Conservation (phyloP, 2,329 filamentous ascomycete genomes). For the Anisogramma anomala region DNA sequence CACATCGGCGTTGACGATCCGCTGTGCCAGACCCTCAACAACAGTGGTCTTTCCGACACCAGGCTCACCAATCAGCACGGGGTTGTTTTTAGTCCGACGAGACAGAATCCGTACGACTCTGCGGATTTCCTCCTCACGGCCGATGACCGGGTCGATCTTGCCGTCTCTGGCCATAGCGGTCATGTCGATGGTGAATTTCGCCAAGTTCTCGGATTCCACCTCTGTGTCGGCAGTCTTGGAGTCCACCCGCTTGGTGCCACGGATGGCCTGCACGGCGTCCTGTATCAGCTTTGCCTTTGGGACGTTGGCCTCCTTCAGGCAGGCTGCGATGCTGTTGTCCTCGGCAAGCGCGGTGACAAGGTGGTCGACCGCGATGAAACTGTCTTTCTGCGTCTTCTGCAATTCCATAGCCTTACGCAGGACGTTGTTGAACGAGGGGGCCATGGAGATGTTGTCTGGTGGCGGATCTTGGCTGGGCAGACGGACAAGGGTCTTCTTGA, state of each 20-base stretch:
- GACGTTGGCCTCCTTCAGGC: slow-evolving; percentile 76
- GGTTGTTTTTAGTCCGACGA: slow-evolving; percentile 95
- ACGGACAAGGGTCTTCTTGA: slow-evolving; percentile 87
- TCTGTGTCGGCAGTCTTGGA: slow-evolving; percentile 93
- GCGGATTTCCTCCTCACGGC: slow-evolving; percentile 89
- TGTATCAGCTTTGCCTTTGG: slow-evolving; percentile 86
- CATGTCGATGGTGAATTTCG: slow-evolving; percentile 99
- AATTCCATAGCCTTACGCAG: slow-evolving; percentile 77
- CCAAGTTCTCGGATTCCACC: slow-evolving; percentile 84
- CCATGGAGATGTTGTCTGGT: slow-evolving; percentile 74
- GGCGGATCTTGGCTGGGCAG: slow-evolving; percentile 91
- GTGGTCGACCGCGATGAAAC: slow-evolving; percentile 88
- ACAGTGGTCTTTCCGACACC: slow-evolving; percentile 98
- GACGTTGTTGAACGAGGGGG: slow-evolving; percentile 70
- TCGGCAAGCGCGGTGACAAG: slow-evolving; percentile 78
- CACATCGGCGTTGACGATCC: slow-evolving; percentile 93
- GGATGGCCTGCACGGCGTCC: slow-evolving; percentile 79
- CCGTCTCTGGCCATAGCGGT: slow-evolving; percentile 91
- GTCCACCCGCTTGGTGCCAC: slow-evolving; percentile 86
- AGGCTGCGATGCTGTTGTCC: slow-evolving; percentile 60
- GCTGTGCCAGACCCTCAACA: slow-evolving; percentile 86
- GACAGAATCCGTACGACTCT: slow-evolving; percentile 86
- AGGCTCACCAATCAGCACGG: slow-evolving; percentile 91
- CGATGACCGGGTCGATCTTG: slow-evolving; percentile 96
- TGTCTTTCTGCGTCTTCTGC: slow-evolving; percentile 96